Conservation (phyloP, 2,329 filamentous ascomycete species). For the Phialocephala subalpina region DNA sequence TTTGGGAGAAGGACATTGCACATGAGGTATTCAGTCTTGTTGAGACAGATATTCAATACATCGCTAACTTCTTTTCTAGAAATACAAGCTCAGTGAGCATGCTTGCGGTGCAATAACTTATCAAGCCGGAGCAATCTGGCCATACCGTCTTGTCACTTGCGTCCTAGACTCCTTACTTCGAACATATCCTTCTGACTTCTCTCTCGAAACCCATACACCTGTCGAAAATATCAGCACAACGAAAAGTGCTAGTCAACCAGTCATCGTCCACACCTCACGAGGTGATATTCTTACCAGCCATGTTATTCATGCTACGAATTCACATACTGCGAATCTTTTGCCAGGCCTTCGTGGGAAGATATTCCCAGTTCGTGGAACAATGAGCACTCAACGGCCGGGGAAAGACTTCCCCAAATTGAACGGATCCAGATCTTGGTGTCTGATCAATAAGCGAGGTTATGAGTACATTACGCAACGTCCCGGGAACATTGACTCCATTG, state of each 20-base stretch:
- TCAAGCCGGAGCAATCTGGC: slow-evolving; percentile 57
- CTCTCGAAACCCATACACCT: slow-evolving; percentile 50
- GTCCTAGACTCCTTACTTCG: slow-evolving; percentile 53
- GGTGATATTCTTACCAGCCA: slow-evolving; percentile 56
- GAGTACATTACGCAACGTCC: slow-evolving; percentile 70
- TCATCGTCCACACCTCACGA: slow-evolving; percentile 53
- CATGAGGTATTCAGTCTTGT: slow-evolving; percentile 9
- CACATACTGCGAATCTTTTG: slow-evolving; percentile 58
- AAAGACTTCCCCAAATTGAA: slow-evolving; percentile 41
- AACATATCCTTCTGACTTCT: slow-evolving; percentile 44
- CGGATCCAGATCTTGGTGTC: slow-evolving; percentile 59
- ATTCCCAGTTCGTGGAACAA: slow-evolving; percentile 55
- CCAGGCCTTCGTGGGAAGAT: slow-evolving; percentile 56
- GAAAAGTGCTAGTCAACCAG: slow-evolving; percentile 43
- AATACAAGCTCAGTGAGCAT: slow-evolving; percentile 33
- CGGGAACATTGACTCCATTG: slow-evolving; percentile 23
- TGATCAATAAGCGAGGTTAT: slow-evolving; percentile 66
- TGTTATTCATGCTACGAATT: slow-evolving; percentile 67
- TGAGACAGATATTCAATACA: no score
- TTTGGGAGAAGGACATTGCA: background rate
- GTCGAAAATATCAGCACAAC: slow-evolving; percentile 43
- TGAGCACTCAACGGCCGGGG: slow-evolving; percentile 58
- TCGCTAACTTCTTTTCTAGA: slow-evolving; percentile 7
- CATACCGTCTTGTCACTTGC: slow-evolving; percentile 57
- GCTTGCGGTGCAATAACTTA: slow-evolving; percentile 54